phyloP scores from a whole-genome alignment of 2,329 filamentous ascomycete genomes.

The Alternaria panax region DNA sequence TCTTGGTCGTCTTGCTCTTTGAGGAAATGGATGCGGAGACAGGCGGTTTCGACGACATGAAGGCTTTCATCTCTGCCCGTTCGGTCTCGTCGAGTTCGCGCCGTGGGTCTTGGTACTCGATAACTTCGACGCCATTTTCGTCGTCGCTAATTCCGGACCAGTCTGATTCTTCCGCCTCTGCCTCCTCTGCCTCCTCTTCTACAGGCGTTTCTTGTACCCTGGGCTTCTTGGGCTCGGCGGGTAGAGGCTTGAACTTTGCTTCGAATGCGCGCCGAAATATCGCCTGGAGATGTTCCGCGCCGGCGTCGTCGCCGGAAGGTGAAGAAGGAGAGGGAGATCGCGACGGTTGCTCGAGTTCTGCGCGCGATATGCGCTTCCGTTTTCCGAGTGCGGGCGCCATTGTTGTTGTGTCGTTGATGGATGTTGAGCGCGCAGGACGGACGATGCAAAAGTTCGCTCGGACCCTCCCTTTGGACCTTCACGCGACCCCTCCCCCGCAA shows the following conservation, averaged over 20 bases:
- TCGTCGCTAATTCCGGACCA: slow-evolving; percentile 68
- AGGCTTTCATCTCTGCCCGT: slow-evolving; percentile 75
- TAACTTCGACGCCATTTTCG: slow-evolving; percentile 52
- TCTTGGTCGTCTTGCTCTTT: slow-evolving; percentile 25
- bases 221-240: slow-evolving; percentile 44
- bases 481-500: slow-evolving; percentile 28
- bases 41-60: slow-evolving; percentile 70
- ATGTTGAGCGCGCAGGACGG: not conserved
- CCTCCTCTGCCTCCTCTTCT: slow-evolving; percentile 38
- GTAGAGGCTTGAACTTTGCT: slow-evolving; percentile 80
- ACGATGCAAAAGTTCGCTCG: slow-evolving; percentile 20
- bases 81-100: slow-evolving; percentile 33
- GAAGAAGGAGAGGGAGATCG: slow-evolving; percentile 40
- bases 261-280: slow-evolving; percentile 88
- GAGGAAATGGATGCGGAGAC: slow-evolving; percentile 39
- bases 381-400: slow-evolving; percentile 56
- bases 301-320: slow-evolving; percentile 36
- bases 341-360: slow-evolving; percentile 38
- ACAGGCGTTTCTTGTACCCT: slow-evolving; percentile 37
- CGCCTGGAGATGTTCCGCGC: slow-evolving; percentile 69
- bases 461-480: slow-evolving; percentile 32
- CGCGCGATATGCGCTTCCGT: slow-evolving; percentile 53
- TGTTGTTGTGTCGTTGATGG: slow-evolving; percentile 1
- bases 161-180: slow-evolving; percentile 57
- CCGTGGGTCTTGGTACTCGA: slow-evolving; percentile 50